Percentiles rank a stretch among this genome's conserved stretches.
Evolutionary conservation across 306 rosid species (phyloP).

Genomic region (Castanea mollissima): DNA sequence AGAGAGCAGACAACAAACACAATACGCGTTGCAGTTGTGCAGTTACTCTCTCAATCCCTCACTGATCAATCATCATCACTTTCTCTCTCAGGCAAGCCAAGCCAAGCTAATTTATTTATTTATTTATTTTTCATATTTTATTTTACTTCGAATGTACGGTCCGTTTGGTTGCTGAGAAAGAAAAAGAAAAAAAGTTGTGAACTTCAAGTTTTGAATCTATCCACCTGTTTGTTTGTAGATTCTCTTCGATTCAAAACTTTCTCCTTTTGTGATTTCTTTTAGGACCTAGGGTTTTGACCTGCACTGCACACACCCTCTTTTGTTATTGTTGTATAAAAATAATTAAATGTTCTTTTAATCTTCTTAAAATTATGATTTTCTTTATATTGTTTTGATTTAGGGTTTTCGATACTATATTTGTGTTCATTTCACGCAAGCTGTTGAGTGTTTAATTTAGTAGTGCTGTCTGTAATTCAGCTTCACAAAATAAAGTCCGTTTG

Average conservation of each 20-base stretch:
- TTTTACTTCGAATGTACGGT: background rate
- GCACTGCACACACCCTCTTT: background rate
- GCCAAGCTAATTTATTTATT: background rate
- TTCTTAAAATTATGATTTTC: background rate
- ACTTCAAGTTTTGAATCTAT: slow-evolving; percentile 5
- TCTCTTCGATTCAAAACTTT: background rate
- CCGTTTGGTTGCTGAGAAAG: slow-evolving; percentile 13
- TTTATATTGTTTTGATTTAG: background rate
- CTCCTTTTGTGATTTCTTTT: background rate
- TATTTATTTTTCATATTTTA: background rate
- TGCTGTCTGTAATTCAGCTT: background rate
- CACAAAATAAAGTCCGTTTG: background rate
- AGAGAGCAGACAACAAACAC: slow-evolving; percentile 7
- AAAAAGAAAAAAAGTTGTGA: background rate
- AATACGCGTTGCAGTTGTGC: slow-evolving; percentile 4
- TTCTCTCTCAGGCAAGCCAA: slow-evolving; percentile 16
- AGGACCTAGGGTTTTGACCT: slow-evolving; percentile 30
- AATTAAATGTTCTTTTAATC: background rate
- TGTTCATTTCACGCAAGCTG: background rate
- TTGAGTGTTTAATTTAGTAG: background rate
- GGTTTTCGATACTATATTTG: background rate
- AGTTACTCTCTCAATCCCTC: background rate
- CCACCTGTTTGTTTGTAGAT: background rate
- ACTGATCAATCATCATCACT: background rate
- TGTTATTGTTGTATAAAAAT: background rate